These are phyloP conservation scores for Microdochium trichocladiopsis DNA, from an alignment of 2,329 filamentous ascomycete genomes.

Conservation along the genomic window DNA sequence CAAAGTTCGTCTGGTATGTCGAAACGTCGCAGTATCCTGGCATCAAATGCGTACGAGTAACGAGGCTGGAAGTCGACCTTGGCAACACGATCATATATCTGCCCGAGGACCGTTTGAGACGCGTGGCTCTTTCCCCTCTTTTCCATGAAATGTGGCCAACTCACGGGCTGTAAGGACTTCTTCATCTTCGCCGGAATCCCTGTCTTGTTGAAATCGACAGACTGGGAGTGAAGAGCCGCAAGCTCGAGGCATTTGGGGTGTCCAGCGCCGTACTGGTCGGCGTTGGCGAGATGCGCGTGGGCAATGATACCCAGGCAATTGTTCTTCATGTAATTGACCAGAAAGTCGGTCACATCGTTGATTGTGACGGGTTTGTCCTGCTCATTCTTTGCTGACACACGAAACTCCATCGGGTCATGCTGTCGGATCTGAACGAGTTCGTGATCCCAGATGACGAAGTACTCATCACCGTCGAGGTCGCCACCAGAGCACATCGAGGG, in stretches of 20 bases:
- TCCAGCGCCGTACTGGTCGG: slow-evolving; percentile 65
- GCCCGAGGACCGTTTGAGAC: slow-evolving; percentile 68
- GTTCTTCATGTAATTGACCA: slow-evolving; percentile 89
- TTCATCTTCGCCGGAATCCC: slow-evolving; percentile 69
- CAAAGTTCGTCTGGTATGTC: slow-evolving; percentile 47
- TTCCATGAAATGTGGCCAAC: slow-evolving; percentile 87
- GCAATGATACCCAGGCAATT: slow-evolving; percentile 77
- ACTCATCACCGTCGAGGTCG: slow-evolving; percentile 94
- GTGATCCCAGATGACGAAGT: slow-evolving; percentile 85
- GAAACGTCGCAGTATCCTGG: slow-evolving; percentile 61
- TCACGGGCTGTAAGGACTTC: slow-evolving; percentile 47
- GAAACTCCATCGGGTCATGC: slow-evolving; percentile 67
- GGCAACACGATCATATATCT: slow-evolving; percentile 71
- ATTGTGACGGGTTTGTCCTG: slow-evolving; percentile 59
- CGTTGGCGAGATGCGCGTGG: slow-evolving; percentile 69
- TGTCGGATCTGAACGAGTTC: slow-evolving; percentile 48
- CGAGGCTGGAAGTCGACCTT: slow-evolving; percentile 63
- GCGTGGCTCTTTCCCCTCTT: slow-evolving; percentile 53
- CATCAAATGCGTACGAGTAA: slow-evolving; percentile 69
- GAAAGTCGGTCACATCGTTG: slow-evolving; percentile 74
- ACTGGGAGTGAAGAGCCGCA: slow-evolving; percentile 76
- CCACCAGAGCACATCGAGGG: slow-evolving; percentile 95
- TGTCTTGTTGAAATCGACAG: slow-evolving; percentile 92
- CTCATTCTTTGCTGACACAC: slow-evolving; percentile 45
- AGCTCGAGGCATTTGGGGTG: slow-evolving; percentile 65